phyloP scores from a whole-genome alignment of 352 stramenopile genomes.

The Globisporangium middletonii region DNA sequence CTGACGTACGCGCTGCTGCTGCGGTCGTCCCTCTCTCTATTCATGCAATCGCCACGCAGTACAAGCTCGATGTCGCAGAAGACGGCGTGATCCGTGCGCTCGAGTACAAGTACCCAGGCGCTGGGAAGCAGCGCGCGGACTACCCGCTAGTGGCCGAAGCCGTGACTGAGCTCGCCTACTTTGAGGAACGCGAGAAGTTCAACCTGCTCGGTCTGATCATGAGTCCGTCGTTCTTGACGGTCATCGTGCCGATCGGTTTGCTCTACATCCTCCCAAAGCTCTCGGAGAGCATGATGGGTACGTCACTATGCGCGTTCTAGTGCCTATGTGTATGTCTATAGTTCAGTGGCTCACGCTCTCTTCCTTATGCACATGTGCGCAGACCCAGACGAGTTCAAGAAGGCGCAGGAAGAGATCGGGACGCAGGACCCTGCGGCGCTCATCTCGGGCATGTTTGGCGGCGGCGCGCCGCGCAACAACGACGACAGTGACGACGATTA shows the following conservation, averaged over 20 bases:
- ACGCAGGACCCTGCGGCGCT: slow-evolving; percentile 60
- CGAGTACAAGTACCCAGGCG: slow-evolving; percentile 79
- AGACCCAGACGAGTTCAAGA: slow-evolving; percentile 86
- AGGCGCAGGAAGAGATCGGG: slow-evolving; percentile 80
- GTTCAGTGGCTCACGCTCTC: neutral
- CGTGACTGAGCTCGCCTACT: slow-evolving; percentile 73
- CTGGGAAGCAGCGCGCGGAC: slow-evolving; percentile 44
- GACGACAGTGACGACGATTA: slow-evolving; percentile 79
- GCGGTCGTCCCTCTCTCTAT: neutral
- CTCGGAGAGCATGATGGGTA: slow-evolving; percentile 71
- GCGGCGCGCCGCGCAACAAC: slow-evolving; percentile 25
- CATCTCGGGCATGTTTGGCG: slow-evolving; percentile 70
- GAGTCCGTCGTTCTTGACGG: slow-evolving; percentile 78
- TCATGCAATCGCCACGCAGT: neutral
- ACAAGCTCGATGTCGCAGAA: slow-evolving; percentile 8
- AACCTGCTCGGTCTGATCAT: slow-evolving; percentile 67
- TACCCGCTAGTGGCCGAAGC: slow-evolving; percentile 64
- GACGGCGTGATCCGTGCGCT: slow-evolving; percentile 20
- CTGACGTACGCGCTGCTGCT: too few relatives aligned
- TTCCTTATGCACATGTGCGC: neutral
- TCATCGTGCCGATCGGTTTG: slow-evolving; percentile 69
- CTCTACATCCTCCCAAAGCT: slow-evolving; percentile 80
- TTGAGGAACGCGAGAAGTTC: slow-evolving; percentile 82
- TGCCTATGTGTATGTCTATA: neutral
- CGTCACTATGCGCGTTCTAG: slow-evolving; percentile 5